Percentiles rank a stretch among this genome's conserved stretches.
These are phyloP conservation scores for Gnomoniopsis smithogilvyi DNA, from an alignment of 2,329 filamentous ascomycete species.

Conservation along the genomic window DNA sequence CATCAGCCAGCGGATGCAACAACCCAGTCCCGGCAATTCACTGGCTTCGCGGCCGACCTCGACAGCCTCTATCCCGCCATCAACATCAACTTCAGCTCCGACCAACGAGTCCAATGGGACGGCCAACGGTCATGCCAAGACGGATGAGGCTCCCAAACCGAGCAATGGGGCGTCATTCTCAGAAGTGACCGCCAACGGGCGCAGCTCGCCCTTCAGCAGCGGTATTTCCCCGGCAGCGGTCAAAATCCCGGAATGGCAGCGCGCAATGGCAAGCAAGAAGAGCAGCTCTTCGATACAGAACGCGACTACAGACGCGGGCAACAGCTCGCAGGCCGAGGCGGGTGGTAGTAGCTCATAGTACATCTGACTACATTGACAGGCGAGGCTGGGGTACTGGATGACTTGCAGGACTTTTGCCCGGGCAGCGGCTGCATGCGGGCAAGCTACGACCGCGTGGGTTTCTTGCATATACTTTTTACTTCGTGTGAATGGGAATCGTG, in stretches of 20 bases:
- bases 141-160: slow-evolving; percentile 32
- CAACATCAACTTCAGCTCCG: slow-evolving; percentile 21
- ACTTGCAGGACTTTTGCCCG: neutral
- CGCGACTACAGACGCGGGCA: slow-evolving; percentile 10
- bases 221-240: slow-evolving; percentile 53
- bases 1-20: slow-evolving; percentile 61
- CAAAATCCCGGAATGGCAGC: slow-evolving; percentile 77
- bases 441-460: neutral
- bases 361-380: neutral
- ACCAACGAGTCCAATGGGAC: slow-evolving; percentile 25
- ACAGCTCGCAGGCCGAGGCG: slow-evolving; percentile 14
- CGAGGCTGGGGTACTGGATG: neutral
- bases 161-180: slow-evolving; percentile 23
- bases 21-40: slow-evolving; percentile 26
- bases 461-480: too few species aligned
- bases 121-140: slow-evolving; percentile 23
- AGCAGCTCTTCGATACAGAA: slow-evolving; percentile 19
- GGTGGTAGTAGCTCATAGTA: slow-evolving; percentile 12
- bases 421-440: neutral
- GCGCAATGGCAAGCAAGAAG: slow-evolving; percentile 61
- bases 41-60: slow-evolving; percentile 27
- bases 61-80: slow-evolving; percentile 19
- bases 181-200: slow-evolving; percentile 33
- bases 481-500: too few species aligned
- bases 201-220: slow-evolving; percentile 45